These are phyloP conservation scores for Diplogelasinospora grovesii DNA, from an alignment of 495 filamentous ascomycete genomes.

Conservation along the genomic window DNA sequence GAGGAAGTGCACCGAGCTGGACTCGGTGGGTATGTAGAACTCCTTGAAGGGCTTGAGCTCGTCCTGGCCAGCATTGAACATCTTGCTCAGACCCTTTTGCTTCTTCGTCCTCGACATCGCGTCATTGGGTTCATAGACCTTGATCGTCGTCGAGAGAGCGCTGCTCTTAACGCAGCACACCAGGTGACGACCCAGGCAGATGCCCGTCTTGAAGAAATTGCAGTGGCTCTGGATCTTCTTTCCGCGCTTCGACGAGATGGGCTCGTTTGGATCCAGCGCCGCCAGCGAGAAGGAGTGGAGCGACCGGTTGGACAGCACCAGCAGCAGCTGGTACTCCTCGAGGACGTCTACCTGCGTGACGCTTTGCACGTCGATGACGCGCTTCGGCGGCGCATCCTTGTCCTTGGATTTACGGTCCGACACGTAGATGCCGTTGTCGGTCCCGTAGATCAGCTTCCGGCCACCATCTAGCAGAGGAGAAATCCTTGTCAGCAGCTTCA, in stretches of 20 bases:
- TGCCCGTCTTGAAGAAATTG: constrained; percentile 96
- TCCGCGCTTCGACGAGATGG: constrained; percentile 70
- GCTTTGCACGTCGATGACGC: constrained; percentile 75
- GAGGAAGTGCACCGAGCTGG: constrained; percentile 93
- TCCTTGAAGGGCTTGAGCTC: constrained; percentile 96
- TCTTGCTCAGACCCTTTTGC: constrained; percentile 85
- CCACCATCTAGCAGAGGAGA: constrained; percentile 94
- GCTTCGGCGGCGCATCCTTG: constrained; percentile 62
- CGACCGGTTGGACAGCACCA: constrained; percentile 90
- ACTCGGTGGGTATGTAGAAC: constrained; percentile 97
- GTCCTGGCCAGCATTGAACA: constrained; percentile 91
- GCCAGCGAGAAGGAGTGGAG: constrained; percentile 80
- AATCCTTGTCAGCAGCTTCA: constrained; percentile 25
- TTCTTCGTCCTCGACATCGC: constrained; percentile 79
- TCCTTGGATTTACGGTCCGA: constrained; percentile 87
- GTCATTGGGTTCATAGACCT: constrained; percentile 96
- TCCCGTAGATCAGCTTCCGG: constrained; percentile 86
- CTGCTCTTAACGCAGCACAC: constrained; percentile 93
- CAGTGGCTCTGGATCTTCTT: constrained; percentile 96
- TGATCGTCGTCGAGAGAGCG: constrained; percentile 86
- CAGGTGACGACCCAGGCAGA: constrained; percentile 87
- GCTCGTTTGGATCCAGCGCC: constrained; percentile 75
- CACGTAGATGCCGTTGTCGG: constrained; percentile 87
- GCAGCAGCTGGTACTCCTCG: constrained; percentile 84
- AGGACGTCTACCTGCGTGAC: constrained; percentile 95